These are phyloP conservation scores for Pachysolen tannophilus DNA, from an alignment of 805 yeast genomes.

Conservation along the genomic window DNA sequence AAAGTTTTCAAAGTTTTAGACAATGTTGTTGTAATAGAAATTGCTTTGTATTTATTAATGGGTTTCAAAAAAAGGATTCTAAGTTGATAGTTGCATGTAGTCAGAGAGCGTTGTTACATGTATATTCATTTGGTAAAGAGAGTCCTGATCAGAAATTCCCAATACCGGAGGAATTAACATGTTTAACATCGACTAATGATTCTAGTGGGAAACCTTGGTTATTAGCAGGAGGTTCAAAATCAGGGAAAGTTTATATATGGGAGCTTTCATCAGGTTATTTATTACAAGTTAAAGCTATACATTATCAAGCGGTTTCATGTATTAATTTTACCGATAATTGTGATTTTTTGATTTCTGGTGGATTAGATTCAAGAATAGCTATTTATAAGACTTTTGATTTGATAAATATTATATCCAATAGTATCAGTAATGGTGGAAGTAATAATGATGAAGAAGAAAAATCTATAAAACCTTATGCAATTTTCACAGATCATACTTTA, in stretches of 20 bases:
- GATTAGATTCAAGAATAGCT: slow-evolving; percentile 71
- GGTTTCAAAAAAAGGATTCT: slow-evolving; percentile 37
- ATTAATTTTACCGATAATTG: slow-evolving; percentile 57
- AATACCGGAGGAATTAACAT: slow-evolving; percentile 68
- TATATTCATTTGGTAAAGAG: slow-evolving; percentile 63
- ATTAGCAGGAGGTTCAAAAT: slow-evolving; percentile 61
- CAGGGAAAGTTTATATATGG: slow-evolving; percentile 85
- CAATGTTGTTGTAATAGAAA: slow-evolving; percentile 39
- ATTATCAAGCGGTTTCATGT: slow-evolving; percentile 67
- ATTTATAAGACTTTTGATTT: slow-evolving; percentile 69
- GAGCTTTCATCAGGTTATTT: slow-evolving; percentile 72
- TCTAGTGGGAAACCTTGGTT: slow-evolving; percentile 34
- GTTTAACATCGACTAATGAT: slow-evolving; percentile 34
- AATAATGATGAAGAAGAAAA: slow-evolving; percentile 23
- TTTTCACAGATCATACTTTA: slow-evolving; percentile 53
- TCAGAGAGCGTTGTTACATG: slow-evolving; percentile 69
- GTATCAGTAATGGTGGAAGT: too few relatives aligned
- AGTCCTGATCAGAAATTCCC: slow-evolving; percentile 75
- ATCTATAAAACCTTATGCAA: slow-evolving; percentile 44
- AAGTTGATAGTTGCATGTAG: slow-evolving; percentile 56
- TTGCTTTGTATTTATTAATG: slow-evolving; percentile 37
- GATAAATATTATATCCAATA: slow-evolving; percentile 21
- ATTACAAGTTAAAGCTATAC: slow-evolving; percentile 67
- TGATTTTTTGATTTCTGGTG: slow-evolving; percentile 63
- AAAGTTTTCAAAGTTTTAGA: slow-evolving; percentile 41